Conservation (phyloP, 331 rosid species). For the Acacia pycnantha region DNA sequence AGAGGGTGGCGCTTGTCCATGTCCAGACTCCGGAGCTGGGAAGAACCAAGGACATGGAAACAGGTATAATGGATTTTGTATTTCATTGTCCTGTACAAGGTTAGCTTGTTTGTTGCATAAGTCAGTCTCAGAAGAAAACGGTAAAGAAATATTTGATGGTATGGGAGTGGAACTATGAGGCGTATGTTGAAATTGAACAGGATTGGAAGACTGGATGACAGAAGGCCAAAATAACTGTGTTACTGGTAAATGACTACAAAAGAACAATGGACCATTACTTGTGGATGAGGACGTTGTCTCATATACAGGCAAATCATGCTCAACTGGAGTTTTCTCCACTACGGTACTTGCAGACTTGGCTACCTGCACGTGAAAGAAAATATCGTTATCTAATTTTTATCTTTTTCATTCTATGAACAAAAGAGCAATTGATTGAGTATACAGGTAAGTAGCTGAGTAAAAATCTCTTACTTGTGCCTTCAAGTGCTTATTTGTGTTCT, state of each 20-base stretch:
- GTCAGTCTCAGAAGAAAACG: constrained; percentile 46
- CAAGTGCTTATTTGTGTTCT: constrained; percentile 69
- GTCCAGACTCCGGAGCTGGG: constrained; percentile 59
- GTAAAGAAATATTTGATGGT: constrained; percentile 51
- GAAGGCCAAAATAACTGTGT: constrained; percentile 76
- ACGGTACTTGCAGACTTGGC: constrained; percentile 45
- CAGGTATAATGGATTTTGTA: constrained; percentile 56
- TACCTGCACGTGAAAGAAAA: constrained; percentile 57
- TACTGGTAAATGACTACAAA: constrained; percentile 59
- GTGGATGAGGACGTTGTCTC: constrained; percentile 45
- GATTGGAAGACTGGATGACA: constrained; percentile 46
- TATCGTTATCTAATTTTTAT: constrained; percentile 6
- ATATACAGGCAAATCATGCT: constrained; percentile 38
- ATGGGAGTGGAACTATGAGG: constrained; percentile 41
- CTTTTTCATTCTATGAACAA: constrained; percentile 18
- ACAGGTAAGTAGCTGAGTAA: constrained; percentile 15
- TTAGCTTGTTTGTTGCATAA: constrained; percentile 49
- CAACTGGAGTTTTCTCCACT: constrained; percentile 45
- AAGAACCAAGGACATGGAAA: constrained; percentile 79
- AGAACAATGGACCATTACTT: constrained; percentile 54
- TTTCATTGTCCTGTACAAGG: constrained; percentile 32
- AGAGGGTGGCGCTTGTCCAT: constrained; percentile 48
- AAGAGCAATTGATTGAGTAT: constrained; percentile 1
- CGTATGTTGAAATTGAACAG: constrained; percentile 46
- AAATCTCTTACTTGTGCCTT: constrained; percentile 68